Conservation (phyloP, 106 monocot genomes). For the Narthecium ossifragum region DNA sequence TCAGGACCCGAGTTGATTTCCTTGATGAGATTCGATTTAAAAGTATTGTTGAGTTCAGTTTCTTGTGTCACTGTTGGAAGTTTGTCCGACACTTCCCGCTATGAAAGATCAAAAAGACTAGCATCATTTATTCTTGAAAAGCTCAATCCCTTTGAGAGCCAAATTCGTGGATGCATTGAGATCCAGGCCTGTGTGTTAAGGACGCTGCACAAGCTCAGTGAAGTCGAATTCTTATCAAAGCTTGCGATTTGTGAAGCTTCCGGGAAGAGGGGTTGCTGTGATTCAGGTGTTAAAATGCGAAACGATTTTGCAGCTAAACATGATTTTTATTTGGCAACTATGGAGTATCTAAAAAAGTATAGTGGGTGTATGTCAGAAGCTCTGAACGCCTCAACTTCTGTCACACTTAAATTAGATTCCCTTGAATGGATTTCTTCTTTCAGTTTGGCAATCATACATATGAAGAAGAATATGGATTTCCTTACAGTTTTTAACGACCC, state of each 20-base stretch:
- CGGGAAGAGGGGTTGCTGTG: constrained; percentile 6
- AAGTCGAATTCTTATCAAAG: constrained; percentile 45
- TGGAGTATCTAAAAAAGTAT: constrained; percentile 53
- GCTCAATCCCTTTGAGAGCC: constrained; percentile 58
- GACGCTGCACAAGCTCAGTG: constrained; percentile 52
- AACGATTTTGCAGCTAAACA: not conserved
- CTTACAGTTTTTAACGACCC: too few species aligned
- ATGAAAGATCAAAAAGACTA: constrained; percentile 31
- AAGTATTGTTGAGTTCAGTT: constrained; percentile 42
- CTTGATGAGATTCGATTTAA: constrained; percentile 85
- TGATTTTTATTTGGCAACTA: too few species aligned
- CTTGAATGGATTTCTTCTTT: constrained; percentile 58
- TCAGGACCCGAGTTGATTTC: constrained; percentile 68
- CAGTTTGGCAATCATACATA: constrained; percentile 17
- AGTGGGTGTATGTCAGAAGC: constrained; percentile 31
- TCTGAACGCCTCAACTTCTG: constrained; percentile 46
- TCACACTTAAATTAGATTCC: constrained; percentile 61
- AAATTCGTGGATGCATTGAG: constrained; percentile 42
- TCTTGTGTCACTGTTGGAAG: constrained; percentile 18
- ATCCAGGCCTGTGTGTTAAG: constrained; percentile 65
- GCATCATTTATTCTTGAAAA: constrained; percentile 52
- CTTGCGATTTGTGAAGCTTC: constrained; percentile 11
- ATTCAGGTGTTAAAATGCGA: constrained; percentile 1
- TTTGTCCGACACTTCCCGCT: constrained; percentile 5
- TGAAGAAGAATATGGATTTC: constrained; percentile 23